These are phyloP conservation scores for Cladosporium sphaerospermum DNA, from an alignment of 2,329 filamentous ascomycete species.

Conservation along the genomic window DNA sequence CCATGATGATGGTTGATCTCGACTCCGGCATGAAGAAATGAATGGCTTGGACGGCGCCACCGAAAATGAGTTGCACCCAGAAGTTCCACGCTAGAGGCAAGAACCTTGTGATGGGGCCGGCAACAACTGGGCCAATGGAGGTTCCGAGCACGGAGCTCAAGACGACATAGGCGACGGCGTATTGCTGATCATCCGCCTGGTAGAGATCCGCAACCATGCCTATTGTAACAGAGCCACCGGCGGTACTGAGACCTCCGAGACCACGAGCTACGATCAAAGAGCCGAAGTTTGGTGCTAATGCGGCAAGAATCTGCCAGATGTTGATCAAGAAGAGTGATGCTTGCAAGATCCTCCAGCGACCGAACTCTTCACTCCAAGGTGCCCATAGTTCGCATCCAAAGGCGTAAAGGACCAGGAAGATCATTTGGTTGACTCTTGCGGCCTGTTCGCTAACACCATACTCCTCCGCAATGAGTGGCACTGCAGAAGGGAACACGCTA, in stretches of 20 bases:
- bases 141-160: constrained; percentile 49
- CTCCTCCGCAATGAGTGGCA: constrained; percentile 51
- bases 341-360: constrained; percentile 61
- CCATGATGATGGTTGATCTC: constrained; percentile 63
- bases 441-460: constrained; percentile 66
- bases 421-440: constrained; percentile 71
- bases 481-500: constrained; percentile 50
- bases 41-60: constrained; percentile 70
- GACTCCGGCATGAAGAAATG: constrained; percentile 79
- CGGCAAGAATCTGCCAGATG: constrained; percentile 64
- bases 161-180: constrained; percentile 74
- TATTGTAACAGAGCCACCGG: constrained; percentile 54
- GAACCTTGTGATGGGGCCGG: constrained; percentile 27
- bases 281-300: constrained; percentile 58
- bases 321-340: constrained; percentile 59
- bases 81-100: constrained; percentile 72
- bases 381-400: constrained; percentile 53
- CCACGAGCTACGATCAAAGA: constrained; percentile 69
- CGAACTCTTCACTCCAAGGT: constrained; percentile 63
- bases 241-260: constrained; percentile 56
- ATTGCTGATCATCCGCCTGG: constrained; percentile 58
- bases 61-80: constrained; percentile 80
- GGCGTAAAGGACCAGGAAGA: constrained; percentile 67
- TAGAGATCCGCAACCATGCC: constrained; percentile 82
- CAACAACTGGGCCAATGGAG: constrained; percentile 28